Percentiles rank a stretch among this genome's conserved stretches.
phyloP scores from a whole-genome alignment of 306 rosid species.

The Begonia masoniana region DNA sequence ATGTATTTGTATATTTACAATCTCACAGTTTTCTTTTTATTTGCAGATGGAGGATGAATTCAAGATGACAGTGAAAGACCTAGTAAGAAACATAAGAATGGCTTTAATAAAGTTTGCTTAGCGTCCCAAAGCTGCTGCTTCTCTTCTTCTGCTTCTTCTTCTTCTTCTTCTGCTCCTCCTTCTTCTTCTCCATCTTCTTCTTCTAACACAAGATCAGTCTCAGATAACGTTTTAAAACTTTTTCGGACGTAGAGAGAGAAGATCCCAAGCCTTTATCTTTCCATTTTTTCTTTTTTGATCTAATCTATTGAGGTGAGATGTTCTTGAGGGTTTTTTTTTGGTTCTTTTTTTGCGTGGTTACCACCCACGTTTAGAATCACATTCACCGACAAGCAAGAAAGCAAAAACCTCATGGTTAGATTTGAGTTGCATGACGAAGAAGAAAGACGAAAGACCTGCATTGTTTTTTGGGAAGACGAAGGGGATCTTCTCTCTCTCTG shows the following conservation, averaged over 20 bases:
- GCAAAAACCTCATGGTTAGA: too few relatives aligned
- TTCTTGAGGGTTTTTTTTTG: constrained; percentile 6
- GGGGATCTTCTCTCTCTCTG: too few relatives aligned
- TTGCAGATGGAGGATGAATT: constrained; percentile 42
- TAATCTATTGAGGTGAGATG: too few relatives aligned
- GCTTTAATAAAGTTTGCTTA: constrained; percentile 16
- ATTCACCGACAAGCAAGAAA: too few relatives aligned
- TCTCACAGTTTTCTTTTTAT: neutral
- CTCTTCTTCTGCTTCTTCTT: neutral
- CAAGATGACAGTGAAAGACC: constrained; percentile 26
- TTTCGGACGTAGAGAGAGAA: too few relatives aligned
- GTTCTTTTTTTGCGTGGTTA: constrained; percentile 19
- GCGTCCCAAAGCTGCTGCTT: neutral
- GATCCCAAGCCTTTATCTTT: neutral
- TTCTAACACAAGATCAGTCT: too few relatives aligned
- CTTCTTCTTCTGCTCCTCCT: neutral
- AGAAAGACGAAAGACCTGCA: too few relatives aligned
- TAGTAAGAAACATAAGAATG: constrained; percentile 21
- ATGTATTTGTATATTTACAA: too few relatives aligned
- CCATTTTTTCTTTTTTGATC: constrained; percentile 2
- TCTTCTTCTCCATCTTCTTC: neutral
- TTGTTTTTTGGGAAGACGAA: too few relatives aligned
- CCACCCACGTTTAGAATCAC: constrained; percentile 11
- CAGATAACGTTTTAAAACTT: too few relatives aligned
- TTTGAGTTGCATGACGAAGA: too few relatives aligned